Evolutionary conservation across 768 basidiomycete species (phyloP).

Genomic region (Amanita rimosa): DNA sequence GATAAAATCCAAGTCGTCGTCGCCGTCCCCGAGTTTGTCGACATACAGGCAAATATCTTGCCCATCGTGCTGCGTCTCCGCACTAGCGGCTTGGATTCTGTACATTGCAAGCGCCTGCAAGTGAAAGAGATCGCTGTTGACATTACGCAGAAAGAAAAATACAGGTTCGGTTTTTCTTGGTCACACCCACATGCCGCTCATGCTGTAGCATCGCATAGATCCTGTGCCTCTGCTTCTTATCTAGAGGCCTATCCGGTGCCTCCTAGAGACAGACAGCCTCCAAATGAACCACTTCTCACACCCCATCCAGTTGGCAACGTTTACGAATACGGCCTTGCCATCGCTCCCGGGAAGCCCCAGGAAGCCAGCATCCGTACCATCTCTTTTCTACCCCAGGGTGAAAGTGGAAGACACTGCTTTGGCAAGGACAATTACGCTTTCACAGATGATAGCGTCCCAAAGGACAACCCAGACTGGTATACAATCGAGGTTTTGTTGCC

Average conservation of each 20-base stretch:
- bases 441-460: slow-evolving; percentile 21
- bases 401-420: slow-evolving; percentile 37
- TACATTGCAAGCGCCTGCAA: slow-evolving; percentile 43
- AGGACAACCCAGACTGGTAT: slow-evolving; percentile 37
- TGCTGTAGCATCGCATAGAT: slow-evolving; percentile 20
- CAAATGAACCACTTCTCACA: slow-evolving; percentile 41
- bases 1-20: slow-evolving; percentile 55
- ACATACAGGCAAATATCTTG: slow-evolving; percentile 33
- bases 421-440: slow-evolving; percentile 41
- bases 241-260: slow-evolving; percentile 44
- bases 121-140: slow-evolving; percentile 45
- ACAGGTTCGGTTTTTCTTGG: slow-evolving; percentile 33
- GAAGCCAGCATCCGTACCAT: slow-evolving; percentile 24
- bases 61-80: slow-evolving; percentile 53
- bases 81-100: slow-evolving; percentile 35
- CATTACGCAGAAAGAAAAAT: slow-evolving; percentile 54
- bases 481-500: slow-evolving; percentile 47
- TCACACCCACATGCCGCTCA: background rate
- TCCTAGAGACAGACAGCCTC: slow-evolving; percentile 47
- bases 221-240: slow-evolving; percentile 28
- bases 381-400: slow-evolving; percentile 37
- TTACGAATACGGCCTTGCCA: slow-evolving; percentile 32
- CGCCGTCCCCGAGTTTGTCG: slow-evolving; percentile 44
- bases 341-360: slow-evolving; percentile 8
- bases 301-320: slow-evolving; percentile 45